Evolutionary conservation across 1,284 basidiomycete species (phyloP), one percentile per base, ranked within the genome.

Genomic region (Grifola frondosa): DNA sequence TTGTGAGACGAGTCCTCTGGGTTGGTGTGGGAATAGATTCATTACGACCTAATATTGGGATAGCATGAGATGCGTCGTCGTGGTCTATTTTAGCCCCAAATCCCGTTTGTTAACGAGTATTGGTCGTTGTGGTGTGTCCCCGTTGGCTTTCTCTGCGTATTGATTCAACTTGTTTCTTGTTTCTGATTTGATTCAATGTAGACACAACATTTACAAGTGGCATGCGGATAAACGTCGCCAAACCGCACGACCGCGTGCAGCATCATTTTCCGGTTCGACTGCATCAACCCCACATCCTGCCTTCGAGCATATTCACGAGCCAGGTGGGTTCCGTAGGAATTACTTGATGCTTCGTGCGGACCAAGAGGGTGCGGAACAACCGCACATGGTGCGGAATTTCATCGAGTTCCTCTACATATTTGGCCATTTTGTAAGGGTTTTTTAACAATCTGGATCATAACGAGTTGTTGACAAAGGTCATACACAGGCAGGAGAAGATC

Each of bases 151-250:
- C n/a, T n/a, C n/a, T n/a, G n/a, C n/a, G n/a, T n/a, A n/a, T n/a
- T n/a, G n/a, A n/a, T n/a, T n/a, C n/a, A n/a, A n/a, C n/a, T n/a
- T n/a, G n/a, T n/a, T n/a, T n/a, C n/a, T n/a, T n/a, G n/a, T n/a
- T n/a, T n/a, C n/a, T n/a, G n/a, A n/a, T n/a, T n/a, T n/a, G n/a
- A 11, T 22, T 36, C 6, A 8, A 41, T 36, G 20, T 48, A 92
- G 91, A n/a, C 91, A 95, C 59, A 84, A 84, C 51, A 85, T 97
- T 29, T 96, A 96, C 74, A 95, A 95, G 67, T 96, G 91, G 89
- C 87, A 94, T 56, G 76, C 84, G 13, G 83, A 88, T 46, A 84
- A 86, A 50, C 75, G 75, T 25, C 75, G 81, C 30, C 73, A 74
- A 37, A 68, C 73, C 13, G 67, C 67, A 13, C 77, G 83, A 20